These are phyloP conservation scores for Berkeleyomyces rouxiae DNA, from an alignment of 2,329 filamentous ascomycete genomes.

Conservation along the genomic window DNA sequence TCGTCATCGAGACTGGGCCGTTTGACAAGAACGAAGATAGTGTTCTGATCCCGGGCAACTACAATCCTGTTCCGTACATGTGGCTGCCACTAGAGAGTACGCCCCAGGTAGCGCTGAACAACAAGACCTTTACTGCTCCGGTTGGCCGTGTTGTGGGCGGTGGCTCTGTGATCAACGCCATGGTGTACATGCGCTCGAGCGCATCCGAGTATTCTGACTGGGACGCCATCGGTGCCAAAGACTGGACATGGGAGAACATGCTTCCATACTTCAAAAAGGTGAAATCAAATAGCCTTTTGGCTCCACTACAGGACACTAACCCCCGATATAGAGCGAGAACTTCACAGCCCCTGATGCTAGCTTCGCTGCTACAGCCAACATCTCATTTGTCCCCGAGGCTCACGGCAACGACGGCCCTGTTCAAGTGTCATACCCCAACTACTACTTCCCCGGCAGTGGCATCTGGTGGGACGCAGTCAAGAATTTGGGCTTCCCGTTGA, in stretches of 20 bases:
- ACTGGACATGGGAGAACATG: slow-evolving; percentile 24
- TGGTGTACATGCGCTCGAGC: slow-evolving; percentile 23
- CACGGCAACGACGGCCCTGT: slow-evolving; percentile 41
- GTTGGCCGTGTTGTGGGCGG: slow-evolving; percentile 24
- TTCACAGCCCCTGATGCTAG: slow-evolving; percentile 12
- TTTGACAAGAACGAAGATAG: slow-evolving; percentile 18
- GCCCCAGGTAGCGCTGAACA: slow-evolving; percentile 18
- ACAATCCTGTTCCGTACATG: slow-evolving; percentile 19
- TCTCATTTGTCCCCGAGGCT: slow-evolving; percentile 26
- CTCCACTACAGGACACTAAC: neutral
- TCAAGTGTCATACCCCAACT: slow-evolving; percentile 26
- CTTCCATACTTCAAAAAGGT: slow-evolving; percentile 30
- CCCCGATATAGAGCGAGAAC: slow-evolving; percentile 13
- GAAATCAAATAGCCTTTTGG: neutral
- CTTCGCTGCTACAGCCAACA: slow-evolving; percentile 13
- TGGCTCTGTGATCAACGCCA: slow-evolving; percentile 24
- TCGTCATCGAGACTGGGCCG: slow-evolving; percentile 19
- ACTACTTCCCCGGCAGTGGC: slow-evolving; percentile 21
- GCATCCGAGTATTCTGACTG: slow-evolving; percentile 28
- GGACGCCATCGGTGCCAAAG: slow-evolving; percentile 28
- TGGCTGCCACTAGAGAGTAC: slow-evolving; percentile 18
- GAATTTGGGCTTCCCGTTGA: slow-evolving; percentile 35
- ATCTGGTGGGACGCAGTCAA: slow-evolving; percentile 32
- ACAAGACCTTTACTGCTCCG: slow-evolving; percentile 13
- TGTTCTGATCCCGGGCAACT: slow-evolving; percentile 20